Conservation (phyloP, 768 basidiomycete species). For the Mrakia gelida region DNA sequence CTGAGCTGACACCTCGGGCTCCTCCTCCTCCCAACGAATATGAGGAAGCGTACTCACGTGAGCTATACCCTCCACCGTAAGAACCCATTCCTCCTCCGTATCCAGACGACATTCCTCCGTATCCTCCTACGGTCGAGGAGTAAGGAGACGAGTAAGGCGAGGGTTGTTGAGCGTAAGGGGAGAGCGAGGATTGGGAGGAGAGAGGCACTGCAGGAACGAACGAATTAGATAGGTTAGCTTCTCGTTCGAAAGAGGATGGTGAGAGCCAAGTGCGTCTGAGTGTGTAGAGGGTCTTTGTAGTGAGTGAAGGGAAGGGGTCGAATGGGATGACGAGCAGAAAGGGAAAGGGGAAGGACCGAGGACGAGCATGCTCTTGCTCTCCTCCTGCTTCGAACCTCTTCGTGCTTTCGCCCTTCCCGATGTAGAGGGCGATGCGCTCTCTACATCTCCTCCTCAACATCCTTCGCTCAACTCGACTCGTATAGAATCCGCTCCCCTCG, state of each 20-base stretch:
- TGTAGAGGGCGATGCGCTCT: no score
- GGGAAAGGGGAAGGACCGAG: not conserved
- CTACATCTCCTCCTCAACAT: no score
- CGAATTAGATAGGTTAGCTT: no score
- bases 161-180: slow-evolving; percentile 10
- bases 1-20: not conserved
- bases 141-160: slow-evolving; percentile 43
- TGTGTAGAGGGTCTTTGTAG: no score
- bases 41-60: slow-evolving; percentile 1
- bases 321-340: not conserved
- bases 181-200: not conserved
- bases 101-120: slow-evolving; percentile 36
- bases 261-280: not conserved
- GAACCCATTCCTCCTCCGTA: slow-evolving; percentile 26
- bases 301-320: not conserved
- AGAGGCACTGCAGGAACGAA: slow-evolving; percentile 6
- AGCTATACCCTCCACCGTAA: slow-evolving; percentile 27
- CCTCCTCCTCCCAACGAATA: not conserved
- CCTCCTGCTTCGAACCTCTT: not conserved
- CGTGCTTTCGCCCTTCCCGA: no score
- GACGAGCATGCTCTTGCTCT: not conserved
- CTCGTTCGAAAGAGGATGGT: not conserved
- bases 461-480: not conserved
- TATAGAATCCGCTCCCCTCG: not conserved
- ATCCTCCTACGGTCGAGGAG: slow-evolving; percentile 43